Percentiles rank a stretch among this genome's conserved stretches.
phyloP scores from a whole-genome alignment of 2,329 filamentous ascomycete species.

The Alternaria conjuncta region DNA sequence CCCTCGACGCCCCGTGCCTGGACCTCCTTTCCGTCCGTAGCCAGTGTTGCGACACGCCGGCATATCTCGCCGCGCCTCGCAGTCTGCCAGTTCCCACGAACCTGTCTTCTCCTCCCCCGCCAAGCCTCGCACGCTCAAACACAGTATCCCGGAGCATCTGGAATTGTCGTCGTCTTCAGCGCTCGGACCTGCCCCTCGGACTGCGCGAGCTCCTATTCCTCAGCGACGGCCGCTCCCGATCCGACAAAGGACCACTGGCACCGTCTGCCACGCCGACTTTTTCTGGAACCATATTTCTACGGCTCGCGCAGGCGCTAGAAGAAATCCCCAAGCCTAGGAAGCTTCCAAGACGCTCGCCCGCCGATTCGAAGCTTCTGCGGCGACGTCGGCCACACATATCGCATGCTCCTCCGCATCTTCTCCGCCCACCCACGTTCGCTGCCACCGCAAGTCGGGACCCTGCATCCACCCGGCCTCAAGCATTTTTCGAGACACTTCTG shows the following conservation, averaged over 20 bases:
- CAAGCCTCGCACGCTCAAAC: constrained; percentile 7
- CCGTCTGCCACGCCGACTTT: constrained; percentile 14
- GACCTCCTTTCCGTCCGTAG: constrained; percentile 1
- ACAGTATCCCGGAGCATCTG: neutral
- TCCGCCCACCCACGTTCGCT: constrained; percentile 9
- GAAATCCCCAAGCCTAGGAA: constrained; percentile 1
- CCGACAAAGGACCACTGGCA: constrained; percentile 14
- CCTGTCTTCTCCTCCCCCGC: neutral
- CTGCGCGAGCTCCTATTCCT: constrained; percentile 20
- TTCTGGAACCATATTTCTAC: constrained; percentile 14
- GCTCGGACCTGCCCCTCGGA: constrained; percentile 15
- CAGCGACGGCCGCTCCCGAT: constrained; percentile 19
- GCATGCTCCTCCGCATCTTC: constrained; percentile 21
- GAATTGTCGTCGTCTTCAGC: neutral
- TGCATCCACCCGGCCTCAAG: constrained; percentile 8
- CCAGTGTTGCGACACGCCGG: constrained; percentile 1
- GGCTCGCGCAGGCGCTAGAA: constrained; percentile 23
- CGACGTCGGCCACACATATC: constrained; percentile 18
- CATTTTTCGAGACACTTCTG: constrained; percentile 10
- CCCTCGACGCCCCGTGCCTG: constrained; percentile 6
- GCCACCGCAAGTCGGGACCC: constrained; percentile 12
- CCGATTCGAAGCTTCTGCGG: constrained; percentile 9
- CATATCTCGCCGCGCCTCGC: constrained; percentile 1
- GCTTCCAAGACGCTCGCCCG: constrained; percentile 2
- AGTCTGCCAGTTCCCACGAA: neutral